Evolutionary conservation across 164 flowering plant species (phyloP).

Genomic region (Taxillus chinensis): DNA sequence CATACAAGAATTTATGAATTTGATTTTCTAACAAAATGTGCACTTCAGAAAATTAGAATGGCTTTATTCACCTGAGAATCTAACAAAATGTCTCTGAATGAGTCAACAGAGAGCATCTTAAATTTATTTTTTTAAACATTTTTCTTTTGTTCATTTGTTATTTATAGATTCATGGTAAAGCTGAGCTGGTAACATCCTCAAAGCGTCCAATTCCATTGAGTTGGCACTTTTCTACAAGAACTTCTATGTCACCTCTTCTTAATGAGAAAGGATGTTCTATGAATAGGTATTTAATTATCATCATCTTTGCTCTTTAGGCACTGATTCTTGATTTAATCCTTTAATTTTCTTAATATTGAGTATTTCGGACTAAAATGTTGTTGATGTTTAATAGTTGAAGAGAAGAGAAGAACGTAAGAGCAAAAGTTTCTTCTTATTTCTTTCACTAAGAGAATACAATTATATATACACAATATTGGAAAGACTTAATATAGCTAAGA

Average conservation of each 20-base stretch:
- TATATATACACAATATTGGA: too few species aligned
- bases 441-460: too few species aligned
- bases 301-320: not conserved
- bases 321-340: not conserved
- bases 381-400: not conserved
- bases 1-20: too few species aligned
- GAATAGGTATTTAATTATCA: constrained; percentile 48
- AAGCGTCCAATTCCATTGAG: constrained; percentile 93
- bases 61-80: too few species aligned
- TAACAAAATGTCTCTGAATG: not conserved
- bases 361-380: not conserved
- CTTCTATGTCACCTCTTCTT: constrained; percentile 72
- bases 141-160: constrained; percentile 2
- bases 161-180: constrained; percentile 82
- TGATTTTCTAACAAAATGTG: too few species aligned
- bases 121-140: not conserved
- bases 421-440: too few species aligned
- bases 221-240: constrained; percentile 89
- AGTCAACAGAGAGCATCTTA: not conserved
- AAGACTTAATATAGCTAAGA: too few species aligned
- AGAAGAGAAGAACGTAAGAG: too few species aligned
- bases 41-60: too few species aligned
- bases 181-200: constrained; percentile 85
- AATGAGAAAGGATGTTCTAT: constrained; percentile 72
- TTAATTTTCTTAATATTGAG: not conserved